Percentiles rank a stretch among this genome's conserved stretches.
Conservation (phyloP, 2,329 filamentous ascomycete species). For the Penicillium brasilianum region DNA sequence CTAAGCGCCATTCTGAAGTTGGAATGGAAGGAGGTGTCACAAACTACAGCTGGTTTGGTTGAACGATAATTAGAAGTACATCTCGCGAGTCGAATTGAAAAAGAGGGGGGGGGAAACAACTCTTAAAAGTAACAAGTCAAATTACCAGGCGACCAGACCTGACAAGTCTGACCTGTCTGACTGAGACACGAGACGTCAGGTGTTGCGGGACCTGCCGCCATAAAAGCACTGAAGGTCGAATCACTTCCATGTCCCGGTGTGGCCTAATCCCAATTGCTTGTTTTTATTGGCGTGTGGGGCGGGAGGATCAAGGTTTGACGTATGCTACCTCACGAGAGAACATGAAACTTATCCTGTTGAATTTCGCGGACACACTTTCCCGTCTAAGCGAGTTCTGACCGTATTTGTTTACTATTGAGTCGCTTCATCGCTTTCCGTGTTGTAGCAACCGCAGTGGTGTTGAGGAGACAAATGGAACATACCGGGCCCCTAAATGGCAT, state of each 20-base stretch:
- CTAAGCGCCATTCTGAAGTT: conserved; percentile 22
- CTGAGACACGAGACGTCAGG: conserved; percentile 9
- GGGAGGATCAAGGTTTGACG: background rate
- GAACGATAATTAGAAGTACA: background rate
- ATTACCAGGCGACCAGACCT: background rate
- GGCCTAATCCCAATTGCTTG: conserved; percentile 2
- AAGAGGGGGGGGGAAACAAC: background rate
- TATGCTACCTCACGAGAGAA: background rate
- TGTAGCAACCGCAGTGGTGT: background rate
- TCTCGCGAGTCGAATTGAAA: background rate
- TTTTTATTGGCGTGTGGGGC: background rate
- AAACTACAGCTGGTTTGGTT: background rate
- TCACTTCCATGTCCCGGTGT: background rate
- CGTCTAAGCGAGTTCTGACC: background rate
- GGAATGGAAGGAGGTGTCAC: background rate
- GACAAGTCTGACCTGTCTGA: background rate
- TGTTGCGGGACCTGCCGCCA: conserved; percentile 11
- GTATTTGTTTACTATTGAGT: background rate
- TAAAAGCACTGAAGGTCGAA: background rate
- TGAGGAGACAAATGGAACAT: too few relatives aligned
- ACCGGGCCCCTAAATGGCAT: too few relatives aligned
- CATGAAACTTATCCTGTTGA: background rate
- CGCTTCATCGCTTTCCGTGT: background rate
- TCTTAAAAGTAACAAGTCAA: background rate
- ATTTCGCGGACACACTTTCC: background rate